Evolutionary conservation across 1,139 yeast genomes (phyloP), one percentile per base, ranked within the genome.

Genomic region (Yamadazyma dendronema): DNA sequence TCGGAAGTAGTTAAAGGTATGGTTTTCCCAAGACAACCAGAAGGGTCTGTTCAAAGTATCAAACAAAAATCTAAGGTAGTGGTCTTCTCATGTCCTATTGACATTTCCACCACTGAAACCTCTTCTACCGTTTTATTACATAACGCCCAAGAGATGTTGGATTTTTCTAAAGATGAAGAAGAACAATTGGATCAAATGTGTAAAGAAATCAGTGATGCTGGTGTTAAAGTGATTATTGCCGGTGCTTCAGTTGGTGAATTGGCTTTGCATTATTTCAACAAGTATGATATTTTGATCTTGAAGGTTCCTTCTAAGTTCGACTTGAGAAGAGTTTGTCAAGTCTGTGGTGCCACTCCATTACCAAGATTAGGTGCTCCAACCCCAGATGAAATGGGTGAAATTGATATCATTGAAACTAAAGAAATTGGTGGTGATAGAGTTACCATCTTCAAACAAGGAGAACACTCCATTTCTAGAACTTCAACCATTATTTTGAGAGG

Each of bases 351-450:
- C 30, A 85, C 97, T 15, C 97, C 98, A 40, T 72, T 90, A 56
- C 95, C 97, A 37, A 77, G 97, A 63, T 74, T 94, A 42, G 97
- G 96, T 48, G 96, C 96, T 1, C 97, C 97, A 52, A 79, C 86
- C 69, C 92, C 96, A 11, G 96, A 90, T 55, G 97, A 92, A 65
- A 77, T 86, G 74, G 98, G 98, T 40, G 62, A 75, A 31, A 78
- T 92, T 47, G 98, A 92, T 60, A 63, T 84, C 19, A 92, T 94
- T 36, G 96, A 87, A 67, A 85, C 96, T 16, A 77, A 79, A 52
- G 98, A 92, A 67, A 88, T 92, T 56, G 98, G 98, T 49, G 97
- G 97, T 39, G 97, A 94, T 65, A 79, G 97, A 59, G 98, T 92
- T 29, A 92, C 98, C 9, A 77, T 94, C 24, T 90, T 92, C 71